phyloP scores from a whole-genome alignment of 257 asterid species.

The Nicotiana sylvestris region DNA sequence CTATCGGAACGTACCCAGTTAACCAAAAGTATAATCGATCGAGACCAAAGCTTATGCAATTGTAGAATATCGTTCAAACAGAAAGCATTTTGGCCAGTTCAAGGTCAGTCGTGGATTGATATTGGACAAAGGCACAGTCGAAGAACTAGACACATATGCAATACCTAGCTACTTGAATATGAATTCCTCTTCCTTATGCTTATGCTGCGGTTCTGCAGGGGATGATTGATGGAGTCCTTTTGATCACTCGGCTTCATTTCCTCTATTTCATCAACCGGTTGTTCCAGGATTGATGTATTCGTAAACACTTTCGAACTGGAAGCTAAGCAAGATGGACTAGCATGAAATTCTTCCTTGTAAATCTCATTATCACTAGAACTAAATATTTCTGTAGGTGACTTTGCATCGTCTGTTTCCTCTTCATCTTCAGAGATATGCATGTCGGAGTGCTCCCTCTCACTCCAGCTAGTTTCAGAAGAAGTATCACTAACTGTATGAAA shows the following conservation, averaged over 20 bases:
- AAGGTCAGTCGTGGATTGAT: background rate
- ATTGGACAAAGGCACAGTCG: background rate
- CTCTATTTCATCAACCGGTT: slow-evolving; percentile 32
- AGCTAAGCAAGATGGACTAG: slow-evolving; percentile 19
- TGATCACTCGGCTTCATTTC: slow-evolving; percentile 23
- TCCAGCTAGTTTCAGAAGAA: slow-evolving; percentile 28
- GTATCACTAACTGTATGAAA: slow-evolving; percentile 48
- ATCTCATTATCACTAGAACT: slow-evolving; percentile 34
- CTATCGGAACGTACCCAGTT: background rate
- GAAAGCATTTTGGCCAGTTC: background rate
- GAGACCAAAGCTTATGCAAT: background rate
- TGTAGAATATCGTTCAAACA: background rate
- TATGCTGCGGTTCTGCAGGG: slow-evolving; percentile 13
- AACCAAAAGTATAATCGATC: background rate
- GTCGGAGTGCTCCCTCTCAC: slow-evolving; percentile 19
- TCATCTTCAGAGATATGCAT: slow-evolving; percentile 18
- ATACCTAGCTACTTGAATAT: slow-evolving; percentile 39
- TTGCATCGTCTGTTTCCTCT: slow-evolving; percentile 29
- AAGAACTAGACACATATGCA: slow-evolving; percentile 1
- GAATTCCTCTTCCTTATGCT: slow-evolving; percentile 61
- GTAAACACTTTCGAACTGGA: slow-evolving; percentile 21
- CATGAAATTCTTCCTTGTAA: slow-evolving; percentile 22
- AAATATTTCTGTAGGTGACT: slow-evolving; percentile 31
- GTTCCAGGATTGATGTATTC: slow-evolving; percentile 22
- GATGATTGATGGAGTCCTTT: slow-evolving; percentile 10